Conservation (phyloP, 352 stramenopile species). For the Phytophthora vignae region DNA sequence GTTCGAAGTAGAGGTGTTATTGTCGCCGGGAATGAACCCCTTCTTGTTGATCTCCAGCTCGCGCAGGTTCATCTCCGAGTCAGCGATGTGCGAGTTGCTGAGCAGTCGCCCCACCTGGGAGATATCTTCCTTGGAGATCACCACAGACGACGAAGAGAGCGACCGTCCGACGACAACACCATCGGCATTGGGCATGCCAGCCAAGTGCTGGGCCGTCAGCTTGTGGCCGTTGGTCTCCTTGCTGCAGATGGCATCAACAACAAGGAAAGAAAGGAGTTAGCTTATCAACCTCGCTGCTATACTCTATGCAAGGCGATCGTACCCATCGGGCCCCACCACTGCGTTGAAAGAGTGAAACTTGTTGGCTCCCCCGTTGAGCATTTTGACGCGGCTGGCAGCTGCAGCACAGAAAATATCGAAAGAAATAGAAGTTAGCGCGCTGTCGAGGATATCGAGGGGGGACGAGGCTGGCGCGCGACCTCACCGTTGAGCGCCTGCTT, state of each 20-base stretch:
- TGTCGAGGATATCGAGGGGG: background rate
- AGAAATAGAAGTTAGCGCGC: constrained; percentile 10
- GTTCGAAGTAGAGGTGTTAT: constrained; percentile 13
- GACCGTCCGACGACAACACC: constrained; percentile 47
- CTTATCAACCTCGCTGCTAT: background rate
- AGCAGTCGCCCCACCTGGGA: constrained; percentile 68
- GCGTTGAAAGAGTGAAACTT: constrained; percentile 85
- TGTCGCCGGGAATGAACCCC: constrained; percentile 43
- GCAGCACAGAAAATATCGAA: constrained; percentile 16
- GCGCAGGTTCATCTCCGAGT: constrained; percentile 81
- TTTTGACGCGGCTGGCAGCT: constrained; percentile 75
- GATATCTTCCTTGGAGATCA: constrained; percentile 87
- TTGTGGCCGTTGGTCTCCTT: constrained; percentile 53
- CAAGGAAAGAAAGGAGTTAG: background rate
- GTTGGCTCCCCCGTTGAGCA: constrained; percentile 64
- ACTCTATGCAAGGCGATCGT: constrained; percentile 7
- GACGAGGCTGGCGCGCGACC: background rate
- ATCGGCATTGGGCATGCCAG: constrained; percentile 45
- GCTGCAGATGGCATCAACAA: constrained; percentile 30
- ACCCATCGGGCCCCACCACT: constrained; percentile 52
- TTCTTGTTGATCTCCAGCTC: constrained; percentile 84
- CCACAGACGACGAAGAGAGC: constrained; percentile 73
- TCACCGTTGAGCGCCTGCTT: constrained; percentile 75
- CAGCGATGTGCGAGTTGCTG: constrained; percentile 81
- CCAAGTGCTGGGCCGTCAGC: constrained; percentile 42